Evolutionary conservation across 2,329 filamentous ascomycete genomes (phyloP).

Genomic region (Cercospora sp.): DNA sequence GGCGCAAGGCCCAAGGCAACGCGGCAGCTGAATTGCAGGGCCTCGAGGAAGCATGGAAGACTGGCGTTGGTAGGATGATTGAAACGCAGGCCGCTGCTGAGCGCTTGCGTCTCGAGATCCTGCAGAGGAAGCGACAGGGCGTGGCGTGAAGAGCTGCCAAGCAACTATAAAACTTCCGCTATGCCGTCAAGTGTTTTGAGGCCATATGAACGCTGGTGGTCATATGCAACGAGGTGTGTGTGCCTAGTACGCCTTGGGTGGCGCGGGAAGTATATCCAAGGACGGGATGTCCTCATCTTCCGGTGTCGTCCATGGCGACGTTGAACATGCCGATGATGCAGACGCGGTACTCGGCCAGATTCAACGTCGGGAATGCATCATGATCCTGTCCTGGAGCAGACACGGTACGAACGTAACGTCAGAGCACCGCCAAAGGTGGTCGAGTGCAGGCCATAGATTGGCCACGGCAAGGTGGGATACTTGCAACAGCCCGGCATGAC

Average conservation of each 20-base stretch:
- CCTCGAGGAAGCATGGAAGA: conserved; percentile 76
- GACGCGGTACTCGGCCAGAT: background rate
- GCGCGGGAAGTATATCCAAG: background rate
- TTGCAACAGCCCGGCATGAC: background rate
- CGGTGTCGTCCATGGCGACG: background rate
- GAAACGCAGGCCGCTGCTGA: conserved; percentile 87
- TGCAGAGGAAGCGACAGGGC: conserved; percentile 59
- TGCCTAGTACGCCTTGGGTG: background rate
- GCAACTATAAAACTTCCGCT: background rate
- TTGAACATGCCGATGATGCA: background rate
- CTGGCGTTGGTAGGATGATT: conserved; percentile 73
- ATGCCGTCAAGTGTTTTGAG: background rate
- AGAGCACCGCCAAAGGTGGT: background rate
- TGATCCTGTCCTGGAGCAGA: background rate
- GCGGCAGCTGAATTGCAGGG: conserved; percentile 70
- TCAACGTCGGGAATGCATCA: background rate
- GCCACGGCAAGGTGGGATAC: background rate
- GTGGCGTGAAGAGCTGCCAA: conserved; percentile 23
- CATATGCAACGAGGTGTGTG: background rate
- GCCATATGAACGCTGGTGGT: background rate
- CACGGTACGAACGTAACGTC: background rate
- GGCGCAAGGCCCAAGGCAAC: conserved; percentile 69
- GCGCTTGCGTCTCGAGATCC: conserved; percentile 64
- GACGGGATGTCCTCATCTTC: background rate
- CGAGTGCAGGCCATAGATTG: background rate